Percentiles rank a stretch among this genome's conserved stretches.
phyloP scores from a whole-genome alignment of 148 eudicot genomes.

The Silene conica region DNA sequence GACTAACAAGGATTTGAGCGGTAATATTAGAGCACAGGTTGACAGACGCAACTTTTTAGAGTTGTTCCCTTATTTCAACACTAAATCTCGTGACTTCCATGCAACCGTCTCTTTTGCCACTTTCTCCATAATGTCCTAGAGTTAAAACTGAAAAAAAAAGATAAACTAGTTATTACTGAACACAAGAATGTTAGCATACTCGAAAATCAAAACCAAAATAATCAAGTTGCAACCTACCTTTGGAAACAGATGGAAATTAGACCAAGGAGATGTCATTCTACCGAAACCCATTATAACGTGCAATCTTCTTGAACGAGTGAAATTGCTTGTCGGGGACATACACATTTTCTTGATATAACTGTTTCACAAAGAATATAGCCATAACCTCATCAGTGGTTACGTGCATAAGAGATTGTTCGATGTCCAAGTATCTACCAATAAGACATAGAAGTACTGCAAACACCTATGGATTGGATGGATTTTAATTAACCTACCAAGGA shows the following conservation, averaged over 20 bases:
- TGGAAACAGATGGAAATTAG: constrained; percentile 86
- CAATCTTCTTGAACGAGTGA: constrained; percentile 85
- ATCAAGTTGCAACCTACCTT: constrained; percentile 48
- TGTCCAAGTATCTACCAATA: not conserved
- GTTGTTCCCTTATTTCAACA: constrained; percentile 80
- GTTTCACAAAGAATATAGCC: constrained; percentile 17
- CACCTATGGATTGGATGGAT: not conserved
- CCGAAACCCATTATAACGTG: constrained; percentile 74
- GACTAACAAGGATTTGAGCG: constrained; percentile 92
- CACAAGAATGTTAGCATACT: constrained; percentile 8
- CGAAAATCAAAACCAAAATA: not conserved
- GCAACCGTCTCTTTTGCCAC: constrained; percentile 95
- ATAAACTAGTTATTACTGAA: not conserved
- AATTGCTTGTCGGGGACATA: constrained; percentile 85
- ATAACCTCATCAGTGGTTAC: not conserved
- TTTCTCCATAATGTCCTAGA: constrained; percentile 90
- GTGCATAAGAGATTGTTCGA: not conserved
- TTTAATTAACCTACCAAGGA: not conserved
- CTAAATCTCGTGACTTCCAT: constrained; percentile 96
- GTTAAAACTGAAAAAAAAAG: not conserved
- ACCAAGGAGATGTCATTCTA: constrained; percentile 73
- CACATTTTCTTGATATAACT: constrained; percentile 96
- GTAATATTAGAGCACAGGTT: constrained; percentile 85
- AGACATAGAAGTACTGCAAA: constrained; percentile 4
- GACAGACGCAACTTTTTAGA: constrained; percentile 90